Base-by-base conservation (phyloP, 257 asterid species). In the Petunia axillaris region DNA sequence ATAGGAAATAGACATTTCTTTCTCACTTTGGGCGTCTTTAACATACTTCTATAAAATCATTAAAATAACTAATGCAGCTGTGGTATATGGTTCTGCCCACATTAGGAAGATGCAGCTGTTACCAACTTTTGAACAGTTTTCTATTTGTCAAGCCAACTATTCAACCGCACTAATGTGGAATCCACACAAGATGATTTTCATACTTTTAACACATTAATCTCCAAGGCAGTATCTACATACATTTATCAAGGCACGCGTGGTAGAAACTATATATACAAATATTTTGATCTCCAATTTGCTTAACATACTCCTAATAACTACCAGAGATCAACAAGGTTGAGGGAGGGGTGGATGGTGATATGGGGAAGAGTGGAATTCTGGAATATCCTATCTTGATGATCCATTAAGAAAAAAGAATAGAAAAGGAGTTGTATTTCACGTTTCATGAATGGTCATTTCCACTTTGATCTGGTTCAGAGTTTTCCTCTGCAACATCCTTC, bases 401-500 rank as follows among this genome's bases (percentile, higher is more conserved):
- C 62, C 62, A 71, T 71, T 57, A 73, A 73, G 77, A 11, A 73
- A 25, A 73, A 73, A 50, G 14, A 73, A 73, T 35, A 50, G 62
- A 36, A 50, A 50, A 10, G 59, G 46, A 73, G 62, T 40, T 35
- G 6, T 50, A 35, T 50, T 67, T 73, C 78, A 73, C 50, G 46
- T 73, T 3, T 50, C 78, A 83, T 7, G 59, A 79, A 71, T 59
- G 78, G 37, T 83, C 86, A 41, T 84, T 82, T 38, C 80, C 84
- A 43, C 71, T 74, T 78, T 81, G 78, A 60, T 81, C 85, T 15
- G 82, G 71, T 83, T 63, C 88, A 66, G 85, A 81, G 77, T 40
- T 81, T 60, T 86, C 85, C 63, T 74, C 84, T 1, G 90, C 62
- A 13, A 81, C 87, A 63, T 85, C 90, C 25, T 8, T 39, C 11